A percentile compares a stretch with the other conserved stretches of the same genome.
phyloP scores from a whole-genome alignment of 208 protist species.

The Leishmania braziliensis region DNA sequence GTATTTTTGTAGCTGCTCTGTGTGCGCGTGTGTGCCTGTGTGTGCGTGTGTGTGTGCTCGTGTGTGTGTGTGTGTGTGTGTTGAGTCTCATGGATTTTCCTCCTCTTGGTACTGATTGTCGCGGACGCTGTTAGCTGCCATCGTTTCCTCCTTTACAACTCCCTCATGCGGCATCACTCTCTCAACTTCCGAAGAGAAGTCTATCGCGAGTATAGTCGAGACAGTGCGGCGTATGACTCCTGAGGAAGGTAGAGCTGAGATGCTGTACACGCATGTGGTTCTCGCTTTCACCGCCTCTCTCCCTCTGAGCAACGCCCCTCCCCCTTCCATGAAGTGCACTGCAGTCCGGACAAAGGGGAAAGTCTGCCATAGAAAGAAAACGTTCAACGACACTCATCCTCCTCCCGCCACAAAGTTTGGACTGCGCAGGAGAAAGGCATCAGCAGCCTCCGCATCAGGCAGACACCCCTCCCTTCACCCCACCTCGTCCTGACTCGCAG shows the following conservation, averaged over 20 bases:
- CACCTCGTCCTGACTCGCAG: neutral
- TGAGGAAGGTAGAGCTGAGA: neutral
- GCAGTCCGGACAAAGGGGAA: too few species aligned
- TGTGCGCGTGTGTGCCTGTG: neutral
- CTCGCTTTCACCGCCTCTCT: too few species aligned
- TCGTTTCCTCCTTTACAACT: neutral
- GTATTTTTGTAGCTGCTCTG: neutral
- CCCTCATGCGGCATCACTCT: neutral
- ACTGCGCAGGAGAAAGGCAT: neutral
- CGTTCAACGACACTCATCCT: too few species aligned
- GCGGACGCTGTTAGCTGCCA: neutral
- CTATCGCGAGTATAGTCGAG: neutral
- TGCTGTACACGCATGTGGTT: too few species aligned
- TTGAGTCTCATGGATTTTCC: neutral
- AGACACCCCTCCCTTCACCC: neutral
- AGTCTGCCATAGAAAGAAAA: too few species aligned
- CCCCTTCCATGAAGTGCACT: too few species aligned
- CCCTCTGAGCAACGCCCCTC: too few species aligned
- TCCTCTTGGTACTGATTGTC: neutral
- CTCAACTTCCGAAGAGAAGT: neutral
- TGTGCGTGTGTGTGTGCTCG: neutral
- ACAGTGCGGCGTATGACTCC: neutral
- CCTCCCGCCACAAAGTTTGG: neutral
- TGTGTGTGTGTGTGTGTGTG: neutral
- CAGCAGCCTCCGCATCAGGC: neutral